phyloP scores from a whole-genome alignment of 768 basidiomycete species.

The Hericium rajendrae region DNA sequence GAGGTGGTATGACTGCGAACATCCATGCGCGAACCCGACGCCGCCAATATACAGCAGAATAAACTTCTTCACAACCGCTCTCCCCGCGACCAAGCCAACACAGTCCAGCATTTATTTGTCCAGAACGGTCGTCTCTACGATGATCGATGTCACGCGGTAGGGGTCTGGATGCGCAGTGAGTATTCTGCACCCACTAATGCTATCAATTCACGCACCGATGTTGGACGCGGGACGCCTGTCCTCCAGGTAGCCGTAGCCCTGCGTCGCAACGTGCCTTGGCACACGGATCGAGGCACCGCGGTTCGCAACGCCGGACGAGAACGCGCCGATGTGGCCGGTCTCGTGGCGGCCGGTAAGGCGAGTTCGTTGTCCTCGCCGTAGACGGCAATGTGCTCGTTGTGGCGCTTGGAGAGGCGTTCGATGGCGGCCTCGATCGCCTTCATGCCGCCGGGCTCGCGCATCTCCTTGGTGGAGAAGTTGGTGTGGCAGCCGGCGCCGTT shows the following conservation, averaged over 20 bases:
- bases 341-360: constrained; percentile 95
- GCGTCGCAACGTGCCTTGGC: constrained; percentile 83
- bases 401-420: constrained; percentile 83
- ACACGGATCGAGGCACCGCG: constrained; percentile 96
- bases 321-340: constrained; percentile 86
- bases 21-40: neutral
- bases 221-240: constrained; percentile 98
- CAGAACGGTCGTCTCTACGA: constrained; percentile 80
- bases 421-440: constrained; percentile 88
- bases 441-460: constrained; percentile 93
- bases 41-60: neutral
- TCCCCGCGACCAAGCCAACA: neutral
- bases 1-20: constrained; percentile 1
- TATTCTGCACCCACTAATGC: too few relatives aligned
- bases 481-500: constrained; percentile 99
- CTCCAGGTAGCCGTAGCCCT: constrained; percentile 94
- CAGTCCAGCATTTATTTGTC: constrained; percentile 34
- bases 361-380: constrained; percentile 98
- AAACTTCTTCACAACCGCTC: neutral
- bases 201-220: constrained; percentile 58
- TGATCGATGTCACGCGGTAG: constrained; percentile 86
- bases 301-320: constrained; percentile 94
- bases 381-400: constrained; percentile 92
- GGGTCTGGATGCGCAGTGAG: constrained; percentile 48
- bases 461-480: constrained; percentile 92